Percentiles rank a stretch among this genome's conserved stretches.
Evolutionary conservation across 2,329 filamentous ascomycete genomes (phyloP).

Genomic region (Diatrype stigma): DNA sequence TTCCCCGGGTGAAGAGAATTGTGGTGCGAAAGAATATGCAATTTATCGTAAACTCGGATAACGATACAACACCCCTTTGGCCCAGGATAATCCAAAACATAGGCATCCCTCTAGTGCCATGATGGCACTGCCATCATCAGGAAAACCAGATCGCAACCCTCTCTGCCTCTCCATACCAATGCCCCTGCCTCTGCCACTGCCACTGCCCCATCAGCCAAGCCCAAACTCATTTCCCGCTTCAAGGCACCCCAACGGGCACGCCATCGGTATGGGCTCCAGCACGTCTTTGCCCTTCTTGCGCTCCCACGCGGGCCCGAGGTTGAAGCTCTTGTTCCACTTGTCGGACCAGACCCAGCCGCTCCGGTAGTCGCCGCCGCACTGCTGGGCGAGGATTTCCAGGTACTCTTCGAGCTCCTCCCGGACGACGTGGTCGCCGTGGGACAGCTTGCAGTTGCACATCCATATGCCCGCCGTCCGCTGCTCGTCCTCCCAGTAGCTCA

Average conservation of each 20-base stretch:
- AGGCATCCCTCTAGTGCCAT: too few relatives aligned
- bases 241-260: neutral
- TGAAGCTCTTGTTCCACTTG: neutral
- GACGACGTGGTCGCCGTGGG: neutral
- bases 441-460: neutral
- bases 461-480: neutral
- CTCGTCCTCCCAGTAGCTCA: neutral
- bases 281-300: neutral
- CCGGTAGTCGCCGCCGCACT: neutral
- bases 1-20: too few relatives aligned
- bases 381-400: neutral
- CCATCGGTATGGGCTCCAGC: neutral
- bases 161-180: too few relatives aligned
- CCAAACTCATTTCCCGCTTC: neutral
- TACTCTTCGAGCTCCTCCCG: neutral
- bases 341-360: neutral
- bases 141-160: too few relatives aligned
- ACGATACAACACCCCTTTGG: too few relatives aligned
- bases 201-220: too few relatives aligned
- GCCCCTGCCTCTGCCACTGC: too few relatives aligned
- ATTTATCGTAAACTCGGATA: too few relatives aligned
- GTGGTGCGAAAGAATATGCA: too few relatives aligned
- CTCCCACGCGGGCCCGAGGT: neutral
- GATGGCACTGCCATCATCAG: too few relatives aligned
- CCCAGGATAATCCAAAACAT: too few relatives aligned